Base-by-base conservation (phyloP, 2,329 filamentous ascomycete species). In the Alternaria tenuissima region DNA sequence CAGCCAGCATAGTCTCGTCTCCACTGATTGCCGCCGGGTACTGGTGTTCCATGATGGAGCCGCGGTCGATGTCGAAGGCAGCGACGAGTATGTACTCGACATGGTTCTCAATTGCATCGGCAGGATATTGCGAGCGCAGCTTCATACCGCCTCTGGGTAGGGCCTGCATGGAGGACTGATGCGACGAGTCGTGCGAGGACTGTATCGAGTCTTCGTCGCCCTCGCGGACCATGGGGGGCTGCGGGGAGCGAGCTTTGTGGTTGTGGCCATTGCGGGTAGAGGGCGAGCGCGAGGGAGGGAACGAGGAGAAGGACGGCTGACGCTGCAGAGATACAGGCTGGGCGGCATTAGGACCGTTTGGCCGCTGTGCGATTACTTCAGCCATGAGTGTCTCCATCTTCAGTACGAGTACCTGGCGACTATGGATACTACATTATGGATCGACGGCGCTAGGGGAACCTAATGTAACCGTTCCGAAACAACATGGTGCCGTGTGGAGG, bases 1-100 rank as follows among this genome's bases (percentile, higher is more conserved):
- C 95, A 7, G 95, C 95, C 74, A 99, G 81, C 94, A 98, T 98
- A 73, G 96, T 91, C 81, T 99, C 95, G 76, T 99, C 94, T 32
- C 95, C 94, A 52, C 93, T 97, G 64, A 99, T 98, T 52, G 94
- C 89, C 42, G 92, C 90, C 0, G 95, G 95, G 76, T 94, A 99
- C 76, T 99, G 95, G 77, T 99, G 94, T 77, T 99, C 95, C 95
- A 99, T 98, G 70, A 97, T 89, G 47, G 94, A 94, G 3, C 95
- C 95, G 54, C 92, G 89, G 78, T 98, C 94, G 72, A 98, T 96
- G 79, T 98, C 93, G 80, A 99, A 99, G 3, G 93, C 96, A 4
- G 95, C 95, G 55, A 99, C 95, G 54, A 99, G 84, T 54, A 99
- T 98, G 76, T 98, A 99, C 78, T 99, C 95, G 80, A 99, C 95